Base-by-base conservation (phyloP, 2,329 filamentous ascomycete species). In the Furcasterigmium sp. region DNA sequence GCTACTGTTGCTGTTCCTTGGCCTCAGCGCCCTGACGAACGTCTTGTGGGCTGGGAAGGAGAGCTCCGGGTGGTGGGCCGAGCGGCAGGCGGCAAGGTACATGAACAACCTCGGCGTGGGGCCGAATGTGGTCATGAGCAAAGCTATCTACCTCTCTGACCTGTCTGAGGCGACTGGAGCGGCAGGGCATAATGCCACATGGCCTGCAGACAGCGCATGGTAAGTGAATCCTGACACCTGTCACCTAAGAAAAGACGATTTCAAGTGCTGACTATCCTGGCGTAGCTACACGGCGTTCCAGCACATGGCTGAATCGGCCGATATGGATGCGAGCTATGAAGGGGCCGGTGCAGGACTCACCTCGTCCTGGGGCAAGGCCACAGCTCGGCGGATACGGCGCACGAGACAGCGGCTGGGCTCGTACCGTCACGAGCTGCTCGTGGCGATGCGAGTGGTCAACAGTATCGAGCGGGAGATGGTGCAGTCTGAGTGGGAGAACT, bases 381-480 rank as follows among this genome's bases (percentile, higher is more conserved):
- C 78, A 8, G 78, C 82, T 1, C 75, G 75, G 13, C 79, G 87
- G 17, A 73, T 97, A 25, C 80, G 86, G 39, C 80, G 84, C 30
- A 88, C 89, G n/a, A 78, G 91, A 9, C 87, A 95, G 63, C 79
- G 84, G 19, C 78, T 98, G 0, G 91, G 87, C 1, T 72, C 80
- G 3, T 93, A 96, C 60, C 78, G 93, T 3, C 89, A 98, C 61
- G 90, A 97, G 58, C 72, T 98, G 17, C 69, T 97, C 3, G 91
- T 98, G 5, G 90, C 91, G 5, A 82, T 97, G 70, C 82, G 91
- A 5, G 80, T 96, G 3, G 84, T 97, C 47, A 96, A 97, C 64
- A 84, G 78, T 45, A 82, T 97, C 21, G 93, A 97, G 70, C 76
- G 78, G 46, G 90, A 96, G 62, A 84, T 95, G 61, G 65, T 97